Percentiles rank a stretch among this genome's conserved stretches.
Conservation (phyloP, 495 filamentous ascomycete species). For the Trichoderma asperelloides region DNA sequence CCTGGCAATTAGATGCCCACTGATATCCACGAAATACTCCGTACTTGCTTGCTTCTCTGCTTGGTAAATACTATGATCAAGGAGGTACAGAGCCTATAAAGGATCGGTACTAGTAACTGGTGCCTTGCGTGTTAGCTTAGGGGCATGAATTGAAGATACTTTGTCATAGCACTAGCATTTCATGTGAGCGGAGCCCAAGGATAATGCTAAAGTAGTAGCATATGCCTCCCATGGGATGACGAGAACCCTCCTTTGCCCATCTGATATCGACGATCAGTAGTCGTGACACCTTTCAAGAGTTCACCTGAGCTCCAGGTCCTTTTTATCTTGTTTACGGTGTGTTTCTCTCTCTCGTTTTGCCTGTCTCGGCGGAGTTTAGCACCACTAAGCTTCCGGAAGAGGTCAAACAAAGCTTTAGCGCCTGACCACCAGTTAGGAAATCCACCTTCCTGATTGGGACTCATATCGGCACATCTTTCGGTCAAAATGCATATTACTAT, state of each 20-base stretch:
- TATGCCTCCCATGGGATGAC: too few relatives aligned
- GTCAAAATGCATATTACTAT: slow-evolving; percentile 8
- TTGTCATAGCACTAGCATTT: too few relatives aligned
- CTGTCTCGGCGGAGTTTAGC: not conserved
- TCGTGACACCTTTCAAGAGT: not conserved
- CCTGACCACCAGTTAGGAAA: not conserved
- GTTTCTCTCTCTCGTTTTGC: not conserved
- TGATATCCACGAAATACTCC: not conserved
- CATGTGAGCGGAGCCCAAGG: too few relatives aligned
- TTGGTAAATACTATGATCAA: too few relatives aligned
- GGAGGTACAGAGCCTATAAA: too few relatives aligned
- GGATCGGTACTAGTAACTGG: too few relatives aligned
- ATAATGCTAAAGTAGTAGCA: too few relatives aligned
- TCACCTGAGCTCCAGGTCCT: not conserved
- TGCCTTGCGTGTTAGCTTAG: too few relatives aligned
- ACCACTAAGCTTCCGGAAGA: not conserved
- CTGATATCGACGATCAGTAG: not conserved
- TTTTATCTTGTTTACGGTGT: not conserved
- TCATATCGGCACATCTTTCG: slow-evolving; percentile 3
- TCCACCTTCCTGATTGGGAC: not conserved
- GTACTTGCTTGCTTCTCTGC: too few relatives aligned
- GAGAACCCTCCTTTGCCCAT: too few relatives aligned
- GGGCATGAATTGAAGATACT: too few relatives aligned
- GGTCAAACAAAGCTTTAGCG: not conserved
- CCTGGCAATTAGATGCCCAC: not conserved